Base-by-base conservation (phyloP, 2,329 filamentous ascomycete species). In the Laburnicola sp. region DNA sequence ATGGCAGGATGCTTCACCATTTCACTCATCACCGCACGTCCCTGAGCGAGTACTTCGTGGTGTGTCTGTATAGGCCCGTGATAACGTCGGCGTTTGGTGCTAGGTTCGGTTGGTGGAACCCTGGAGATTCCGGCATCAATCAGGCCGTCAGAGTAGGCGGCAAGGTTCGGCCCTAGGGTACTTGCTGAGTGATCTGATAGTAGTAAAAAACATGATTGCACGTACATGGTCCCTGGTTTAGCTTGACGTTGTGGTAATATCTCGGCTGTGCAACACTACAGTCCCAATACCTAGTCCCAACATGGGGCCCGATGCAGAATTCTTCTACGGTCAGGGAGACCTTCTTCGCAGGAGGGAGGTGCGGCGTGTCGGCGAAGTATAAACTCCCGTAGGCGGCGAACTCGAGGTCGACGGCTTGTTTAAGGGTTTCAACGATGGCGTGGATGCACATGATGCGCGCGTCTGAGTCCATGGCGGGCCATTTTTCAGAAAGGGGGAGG, bases 141-240 rank as follows among this genome's bases (percentile, higher is more conserved):
- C 30, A 77, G 67, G 35, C 70, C 72, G 35, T 71, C 54, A 46
- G 59, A 63, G 50, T 73, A 76, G 58, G 57, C 61, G 10, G 34
- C 40, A 37, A 76, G 50, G 52, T 64, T 59, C 5, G 21, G 37
- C 74, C 74, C 74, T 77, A 54, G 27, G 58, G 47, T 27, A 22
- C 46, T 48, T 48, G 50, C 30, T 57, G 21, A 60, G 51, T 32
- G 16, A 48, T 54, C 37, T 50, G n/a, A 42, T 44, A 46, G 28
- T 37, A 37, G 38, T n/a, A 32, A 53, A 44, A 22, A 22, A 53
- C 16, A 49, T 40, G 31, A 11, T 16, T 9, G 31, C 54, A 61
- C 69, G 62, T 62, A 76, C 73, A 76, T 39, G 74, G 74, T 40
- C 74, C 74, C 50, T 59, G 62, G 52, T 76, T 76, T 2, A 64